Evolutionary conservation across 108 stramenopile species (phyloP).

Genomic region (Conticribra weissflogii): DNA sequence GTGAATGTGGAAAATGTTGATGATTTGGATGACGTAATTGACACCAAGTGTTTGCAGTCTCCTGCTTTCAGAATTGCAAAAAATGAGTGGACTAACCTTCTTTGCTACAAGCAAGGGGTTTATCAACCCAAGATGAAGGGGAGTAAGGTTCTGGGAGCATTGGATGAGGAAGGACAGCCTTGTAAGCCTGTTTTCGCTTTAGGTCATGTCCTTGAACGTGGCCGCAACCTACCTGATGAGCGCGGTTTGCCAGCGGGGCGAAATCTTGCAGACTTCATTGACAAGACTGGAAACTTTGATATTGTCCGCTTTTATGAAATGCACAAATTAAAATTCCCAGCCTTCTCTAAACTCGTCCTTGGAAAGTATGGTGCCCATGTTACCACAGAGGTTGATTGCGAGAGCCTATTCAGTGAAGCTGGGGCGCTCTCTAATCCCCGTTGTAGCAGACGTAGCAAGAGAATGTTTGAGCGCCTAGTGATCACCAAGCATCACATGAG

Average conservation of each 20-base stretch:
- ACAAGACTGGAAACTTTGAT: not conserved
- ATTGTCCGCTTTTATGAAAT: not conserved
- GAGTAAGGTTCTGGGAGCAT: not conserved
- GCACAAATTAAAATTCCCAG: not conserved
- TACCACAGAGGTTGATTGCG: not conserved
- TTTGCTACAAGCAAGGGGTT: not conserved
- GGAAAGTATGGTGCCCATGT: not conserved
- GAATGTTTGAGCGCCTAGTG: not conserved
- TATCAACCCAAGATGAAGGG: constrained; percentile 1
- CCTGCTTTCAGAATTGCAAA: not conserved
- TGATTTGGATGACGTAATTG: not conserved
- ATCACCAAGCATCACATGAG: not conserved
- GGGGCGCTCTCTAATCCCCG: not conserved
- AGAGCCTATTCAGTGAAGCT: not conserved
- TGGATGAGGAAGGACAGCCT: not conserved
- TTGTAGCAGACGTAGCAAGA: not conserved
- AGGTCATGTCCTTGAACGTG: not conserved
- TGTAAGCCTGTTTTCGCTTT: not conserved
- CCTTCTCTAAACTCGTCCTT: not conserved
- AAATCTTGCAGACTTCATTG: constrained; percentile 5
- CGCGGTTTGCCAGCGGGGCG: not conserved
- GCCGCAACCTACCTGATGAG: not conserved
- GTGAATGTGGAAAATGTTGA: not conserved
- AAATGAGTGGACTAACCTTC: not conserved
- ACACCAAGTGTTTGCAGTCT: not conserved